A percentile compares a stretch with the other conserved stretches of the same genome.
Conservation (phyloP, 73 alveolate genomes). For the Loxodes magnus region DNA sequence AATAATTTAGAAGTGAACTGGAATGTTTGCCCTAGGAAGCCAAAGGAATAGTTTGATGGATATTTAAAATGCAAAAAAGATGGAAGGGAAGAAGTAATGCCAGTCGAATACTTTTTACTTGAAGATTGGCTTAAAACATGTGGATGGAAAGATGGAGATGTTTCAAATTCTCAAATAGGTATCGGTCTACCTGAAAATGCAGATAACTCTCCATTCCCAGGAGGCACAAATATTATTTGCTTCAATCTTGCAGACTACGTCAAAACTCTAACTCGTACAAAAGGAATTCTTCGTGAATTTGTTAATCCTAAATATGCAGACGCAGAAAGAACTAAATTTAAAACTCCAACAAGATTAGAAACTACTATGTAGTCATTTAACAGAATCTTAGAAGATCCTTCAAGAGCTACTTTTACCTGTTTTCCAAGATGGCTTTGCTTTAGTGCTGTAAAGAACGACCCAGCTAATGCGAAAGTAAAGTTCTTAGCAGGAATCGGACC, state of each 20-base stretch:
- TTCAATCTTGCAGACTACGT: conserved; percentile 61
- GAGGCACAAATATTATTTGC: conserved; percentile 78
- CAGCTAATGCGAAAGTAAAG: conserved; percentile 68
- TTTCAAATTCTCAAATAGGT: conserved; percentile 37
- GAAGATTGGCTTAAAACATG: conserved; percentile 73
- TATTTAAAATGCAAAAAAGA: conserved; percentile 50
- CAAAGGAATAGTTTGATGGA: conserved; percentile 90
- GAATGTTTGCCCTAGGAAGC: conserved; percentile 73
- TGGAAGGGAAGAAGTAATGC: conserved; percentile 40
- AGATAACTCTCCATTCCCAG: conserved; percentile 88
- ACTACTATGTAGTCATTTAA: conserved; percentile 98
- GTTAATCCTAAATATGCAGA: conserved; percentile 98
- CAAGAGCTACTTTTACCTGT: conserved; percentile 83
- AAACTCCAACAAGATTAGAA: conserved; percentile 95
- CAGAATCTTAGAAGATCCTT: conserved; percentile 55
- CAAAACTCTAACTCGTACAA: conserved; percentile 56
- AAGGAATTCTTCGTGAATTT: conserved; percentile 96
- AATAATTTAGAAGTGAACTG: conserved; percentile 67
- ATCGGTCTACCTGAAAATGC: conserved; percentile 13
- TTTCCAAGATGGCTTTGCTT: conserved; percentile 89
- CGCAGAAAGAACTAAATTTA: conserved; percentile 72
- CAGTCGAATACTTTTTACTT: conserved; percentile 85
- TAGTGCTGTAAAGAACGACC: conserved; percentile 91
- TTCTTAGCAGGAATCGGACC: conserved; percentile 51
- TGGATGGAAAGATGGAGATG: conserved; percentile 83